Conservation (phyloP, 768 basidiomycete species). For the Lactarius evosmus region DNA sequence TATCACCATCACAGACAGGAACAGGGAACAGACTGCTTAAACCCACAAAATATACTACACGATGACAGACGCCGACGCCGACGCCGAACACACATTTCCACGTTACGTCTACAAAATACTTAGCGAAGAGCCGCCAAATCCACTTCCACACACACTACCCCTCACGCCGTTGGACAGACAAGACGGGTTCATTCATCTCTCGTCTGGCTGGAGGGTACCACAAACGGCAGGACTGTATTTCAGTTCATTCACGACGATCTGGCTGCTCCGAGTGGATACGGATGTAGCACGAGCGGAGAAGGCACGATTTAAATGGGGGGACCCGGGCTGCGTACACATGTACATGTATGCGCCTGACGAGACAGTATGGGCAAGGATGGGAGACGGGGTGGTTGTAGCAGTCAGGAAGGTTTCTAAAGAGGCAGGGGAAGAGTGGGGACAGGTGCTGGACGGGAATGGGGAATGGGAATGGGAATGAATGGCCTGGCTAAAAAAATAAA, state of each 20-base stretch:
- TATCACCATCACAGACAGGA: neutral
- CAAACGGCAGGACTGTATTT: conserved; percentile 43
- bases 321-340: conserved; percentile 28
- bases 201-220: conserved; percentile 39
- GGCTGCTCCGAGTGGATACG: conserved; percentile 33
- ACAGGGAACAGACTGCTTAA: neutral
- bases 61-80: neutral
- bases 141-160: conserved; percentile 22
- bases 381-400: conserved; percentile 16
- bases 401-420: conserved; percentile 10
- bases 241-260: conserved; percentile 29
- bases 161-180: conserved; percentile 34
- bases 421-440: conserved; percentile 4
- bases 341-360: conserved; percentile 24
- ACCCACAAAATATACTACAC: neutral
- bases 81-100: conserved; percentile 21
- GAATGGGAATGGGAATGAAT: no score
- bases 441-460: neutral
- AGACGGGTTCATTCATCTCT: conserved; percentile 50
- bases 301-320: conserved; percentile 33
- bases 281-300: conserved; percentile 26
- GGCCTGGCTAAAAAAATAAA: no score
- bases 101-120: conserved; percentile 41
- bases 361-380: conserved; percentile 15
- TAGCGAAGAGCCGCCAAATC: conserved; percentile 33